Evolutionary conservation across 495 filamentous ascomycete species (phyloP), one percentile per base, ranked within the genome.

Genomic region (Trichoderma erinaceum): DNA sequence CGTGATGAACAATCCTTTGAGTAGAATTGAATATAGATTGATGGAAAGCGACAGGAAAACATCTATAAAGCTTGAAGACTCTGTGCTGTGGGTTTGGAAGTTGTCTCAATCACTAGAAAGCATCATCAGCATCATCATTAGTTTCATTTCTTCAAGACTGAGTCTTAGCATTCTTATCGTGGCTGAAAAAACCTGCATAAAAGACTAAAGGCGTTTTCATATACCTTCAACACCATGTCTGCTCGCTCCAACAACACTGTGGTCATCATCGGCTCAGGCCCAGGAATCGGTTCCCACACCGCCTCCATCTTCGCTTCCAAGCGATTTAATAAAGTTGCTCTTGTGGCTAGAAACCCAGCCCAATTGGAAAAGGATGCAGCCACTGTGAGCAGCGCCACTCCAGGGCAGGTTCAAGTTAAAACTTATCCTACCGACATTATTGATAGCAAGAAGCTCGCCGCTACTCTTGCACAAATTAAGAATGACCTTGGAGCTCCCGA

Each of bases 181-280:
- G 35, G 6, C 18, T 46, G 18, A 3, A 13, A 46, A 46, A 16
- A 4, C 5, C 27, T 27, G 27, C 21, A 58, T 21, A 58, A 8
- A 8, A 23, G 7, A 27, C 50, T 58, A 48, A 48, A n/a, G 12
- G n/a, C 44, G 13, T 15, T 16, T 16, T 48, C 44, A 11, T 48
- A n/a, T 11, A 48, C 13, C n/a, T 12, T 25, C 23, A 29, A 21
- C 56, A 61, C 56, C 8, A 61, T 61, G 56, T 12, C 56, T 61
- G 27, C 23, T 32, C 56, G 56, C 5, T 61, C 56, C 2, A 61
- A 61, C 27, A 61, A 61, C 56, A 70, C 72, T 29, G 66, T 78
- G 43, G 65, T 78, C 21, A 69, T 81, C 41, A 73, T 82, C 68
- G 80, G 80, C 67, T 73, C 76, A 18, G 80, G 79, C 11, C 77